Base-by-base conservation (phyloP, 768 basidiomycete genomes). In the Chalciporus chontae region DNA sequence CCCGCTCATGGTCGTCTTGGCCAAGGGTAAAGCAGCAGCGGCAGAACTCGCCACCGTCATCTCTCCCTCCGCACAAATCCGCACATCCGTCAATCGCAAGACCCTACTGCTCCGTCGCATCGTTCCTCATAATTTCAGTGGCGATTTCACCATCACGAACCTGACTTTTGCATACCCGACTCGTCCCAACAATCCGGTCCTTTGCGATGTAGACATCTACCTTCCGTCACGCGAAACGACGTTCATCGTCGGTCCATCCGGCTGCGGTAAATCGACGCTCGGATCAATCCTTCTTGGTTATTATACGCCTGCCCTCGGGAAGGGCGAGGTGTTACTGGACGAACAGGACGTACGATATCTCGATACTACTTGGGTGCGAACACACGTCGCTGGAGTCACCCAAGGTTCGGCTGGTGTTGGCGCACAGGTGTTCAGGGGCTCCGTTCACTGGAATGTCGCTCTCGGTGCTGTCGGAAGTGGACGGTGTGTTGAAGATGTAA, bases 401-500 rank as follows among this genome's bases (percentile, higher is more conserved):
- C 94, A 96, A 68, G 82, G 81, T 40, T 83, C 83, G 24, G 83
- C 94, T 41, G 65, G 63, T 4, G 46, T 44, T 1, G 62, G 60
- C 2, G 60, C 61, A 4, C 67, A 60, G 8, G 71, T 96, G 4
- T 90, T 92, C 56, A 87, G 89, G 45, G 79, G 84, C 60, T 84
- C 73, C 11, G 73, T 97, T 1, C 85, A 87, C 58, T 89, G 94
- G 57, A 97, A 97, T 59, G 79, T 96, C 51, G 87, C 88, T 0
- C 78, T 95, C 51, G 91, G 84, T 4, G 69, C 84, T 5, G 80
- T 81, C 7, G 81, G 80, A 6, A 66, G 65, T 56, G 58, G 63
- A 17, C 66, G 75, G 26, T 55, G 62, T 4, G 74, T 75, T 1
- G 70, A 76, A 47, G 74, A 79, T 19, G 84, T 84, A 17, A 78